Evolutionary conservation across 352 stramenopile genomes (phyloP), one percentile per base, ranked within the genome.

Genomic region (Phytophthora fragariae): DNA sequence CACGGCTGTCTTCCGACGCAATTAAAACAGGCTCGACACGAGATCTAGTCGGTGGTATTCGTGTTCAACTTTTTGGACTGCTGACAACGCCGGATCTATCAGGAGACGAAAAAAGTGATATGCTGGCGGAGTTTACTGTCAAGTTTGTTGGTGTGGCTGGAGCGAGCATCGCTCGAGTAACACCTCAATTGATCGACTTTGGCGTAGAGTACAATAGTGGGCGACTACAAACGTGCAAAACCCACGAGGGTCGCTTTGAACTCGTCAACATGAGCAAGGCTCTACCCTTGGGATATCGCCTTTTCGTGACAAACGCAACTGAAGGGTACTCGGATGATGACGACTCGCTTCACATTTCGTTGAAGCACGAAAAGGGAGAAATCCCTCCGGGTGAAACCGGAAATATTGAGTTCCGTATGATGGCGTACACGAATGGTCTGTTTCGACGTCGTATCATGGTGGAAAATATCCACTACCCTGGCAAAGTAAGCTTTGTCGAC

Each of bases 101-200:
- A 57, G 65, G 44, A 35, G 79, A 83, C 15, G 85, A 91, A 37
- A 93, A 91, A 59, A 86, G 76, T 49, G 86, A 84, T 8, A 94
- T 96, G 82, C 73, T 92, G 19, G 78, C 91, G 6, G 91, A 97
- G 59, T 97, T 97, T 66, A 97, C 91, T 5, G 75, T 97, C 68
- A 96, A 96, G 67, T 97, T 97, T 85, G 80, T 95, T 39, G 89
- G 88, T 37, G 76, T 96, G 31, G 89, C 89, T 55, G 91, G 91
- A 46, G 87, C 84, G 8, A 97, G 91, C 82, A 77, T 96, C 49
- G 83, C 85, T 10, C 82, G 84, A 53, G 88, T 97, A 39, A 80
- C 75, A 19, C 87, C 89, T 49, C 79, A 70, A 2, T 70, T 76
- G 35, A 85, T 97, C 33, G 87, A 97, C 52, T 96, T 97, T 69